These are phyloP conservation scores for Rhizophora mangle DNA, from an alignment of 345 rosid genomes.

Conservation along the genomic window DNA sequence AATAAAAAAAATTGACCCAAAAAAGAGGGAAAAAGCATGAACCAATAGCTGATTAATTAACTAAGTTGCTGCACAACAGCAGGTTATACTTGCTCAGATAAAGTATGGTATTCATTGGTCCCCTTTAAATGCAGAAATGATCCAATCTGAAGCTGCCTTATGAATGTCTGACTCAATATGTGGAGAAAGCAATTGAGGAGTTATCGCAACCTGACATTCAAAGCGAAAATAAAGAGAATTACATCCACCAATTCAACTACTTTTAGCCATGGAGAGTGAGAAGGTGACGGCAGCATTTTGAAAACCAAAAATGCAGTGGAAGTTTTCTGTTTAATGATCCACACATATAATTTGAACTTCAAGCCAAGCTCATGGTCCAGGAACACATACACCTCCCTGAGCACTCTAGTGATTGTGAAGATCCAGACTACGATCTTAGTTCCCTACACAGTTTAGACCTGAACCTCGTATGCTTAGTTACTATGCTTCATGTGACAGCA, in stretches of 20 bases:
- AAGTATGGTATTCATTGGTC: conserved; percentile 30
- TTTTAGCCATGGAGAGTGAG: neutral
- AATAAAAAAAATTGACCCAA: neutral
- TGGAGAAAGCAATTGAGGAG: conserved; percentile 46
- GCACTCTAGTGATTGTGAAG: neutral
- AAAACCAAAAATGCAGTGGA: neutral
- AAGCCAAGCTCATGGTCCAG: neutral
- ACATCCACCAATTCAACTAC: neutral
- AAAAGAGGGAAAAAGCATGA: neutral
- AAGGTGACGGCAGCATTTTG: neutral
- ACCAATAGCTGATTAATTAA: conserved; percentile 9
- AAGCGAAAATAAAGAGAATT: neutral
- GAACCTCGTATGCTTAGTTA: neutral
- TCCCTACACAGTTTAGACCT: neutral
- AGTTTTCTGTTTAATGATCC: neutral
- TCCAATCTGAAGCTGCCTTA: conserved; percentile 63
- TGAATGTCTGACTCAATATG: conserved; percentile 32
- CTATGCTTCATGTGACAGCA: neutral
- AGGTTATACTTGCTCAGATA: neutral
- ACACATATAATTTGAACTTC: neutral
- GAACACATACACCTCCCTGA: neutral
- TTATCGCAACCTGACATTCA: conserved; percentile 62
- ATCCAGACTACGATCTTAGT: neutral
- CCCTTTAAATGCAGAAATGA: conserved; percentile 38
- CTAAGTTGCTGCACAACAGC: neutral